Conservation (phyloP, 306 rosid species). For the Psophocarpus tetragonolobus region DNA sequence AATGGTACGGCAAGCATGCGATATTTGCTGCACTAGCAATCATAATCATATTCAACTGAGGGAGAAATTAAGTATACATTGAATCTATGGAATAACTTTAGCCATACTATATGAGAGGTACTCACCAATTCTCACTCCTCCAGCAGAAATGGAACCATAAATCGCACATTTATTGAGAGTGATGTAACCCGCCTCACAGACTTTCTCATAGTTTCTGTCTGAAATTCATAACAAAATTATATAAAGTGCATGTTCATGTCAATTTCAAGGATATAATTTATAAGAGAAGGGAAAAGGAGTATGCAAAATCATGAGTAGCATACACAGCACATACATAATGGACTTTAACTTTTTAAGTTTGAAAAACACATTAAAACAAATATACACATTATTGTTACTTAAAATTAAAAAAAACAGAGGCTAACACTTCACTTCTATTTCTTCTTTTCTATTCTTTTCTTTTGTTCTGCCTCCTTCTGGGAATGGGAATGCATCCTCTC, state of each 20-base stretch:
- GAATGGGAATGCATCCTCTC: neutral
- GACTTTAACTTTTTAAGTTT: neutral
- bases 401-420: neutral
- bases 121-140: slow-evolving; percentile 90
- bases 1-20: neutral
- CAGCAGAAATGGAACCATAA: slow-evolving; percentile 69
- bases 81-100: neutral
- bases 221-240: slow-evolving; percentile 30
- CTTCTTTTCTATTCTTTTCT: neutral
- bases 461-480: neutral
- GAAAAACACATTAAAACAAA: neutral
- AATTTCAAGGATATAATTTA: slow-evolving; percentile 19
- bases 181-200: slow-evolving; percentile 79
- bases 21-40: neutral
- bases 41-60: neutral
- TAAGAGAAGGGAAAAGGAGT: neutral
- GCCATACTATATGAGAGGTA: neutral
- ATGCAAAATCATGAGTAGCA: slow-evolving; percentile 18
- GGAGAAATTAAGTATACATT: slow-evolving; percentile 3
- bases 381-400: slow-evolving; percentile 1
- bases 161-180: slow-evolving; percentile 75
- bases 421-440: neutral
- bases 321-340: neutral
- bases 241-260: slow-evolving; percentile 23
- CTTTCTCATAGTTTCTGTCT: slow-evolving; percentile 81